Base-by-base conservation (phyloP, 768 basidiomycete species). In the Tricholoma terreum region DNA sequence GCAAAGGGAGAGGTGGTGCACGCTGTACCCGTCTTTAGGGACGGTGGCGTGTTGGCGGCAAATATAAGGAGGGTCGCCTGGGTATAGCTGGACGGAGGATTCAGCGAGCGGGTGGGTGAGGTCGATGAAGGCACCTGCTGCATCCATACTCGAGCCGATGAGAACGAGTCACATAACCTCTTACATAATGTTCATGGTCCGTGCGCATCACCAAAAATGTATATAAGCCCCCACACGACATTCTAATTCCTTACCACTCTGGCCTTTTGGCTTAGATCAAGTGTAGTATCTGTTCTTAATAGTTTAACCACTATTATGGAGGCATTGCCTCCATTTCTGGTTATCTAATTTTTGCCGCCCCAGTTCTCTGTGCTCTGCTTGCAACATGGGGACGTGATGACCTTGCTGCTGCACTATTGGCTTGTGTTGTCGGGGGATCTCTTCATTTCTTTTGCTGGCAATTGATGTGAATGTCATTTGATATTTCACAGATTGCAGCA, bases 251-350 rank as follows among this genome's bases (percentile, higher is more conserved):
- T 85, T 79, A 87, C 86, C 87, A 88, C 87, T 89, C 87, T 88
- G 87, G 87, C 86, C 88, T 89, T 87, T 89, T 90, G 88, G 89
- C 89, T 90, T 90, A 89, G 89, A 91, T 90, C 88, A 90, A 90
- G 89, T 91, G 89, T 91, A 90, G 89, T 90, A 91, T 90, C 89
- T 92, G 89, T 90, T 90, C 88, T 90, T 88, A 84, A 84, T 84
- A 84, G 83, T 84, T 84, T 84, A 84, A 84, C 77, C 78, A 78
- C 78, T 80, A 80, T 80, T 80, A 80, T 80, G 76, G 73, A 71
- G 76, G 75, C 79, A 79, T 75, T 71, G 78, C 74, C 74, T 73
- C 74, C 75, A 79, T 78, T 79, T 34, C 61, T 78, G 78, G 78
- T 80, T 80, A 80, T 80, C 76, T 79, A 73, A 80, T 80, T 80